Conservation (phyloP, 2,329 filamentous ascomycete species). For the Aureobasidium musti region DNA sequence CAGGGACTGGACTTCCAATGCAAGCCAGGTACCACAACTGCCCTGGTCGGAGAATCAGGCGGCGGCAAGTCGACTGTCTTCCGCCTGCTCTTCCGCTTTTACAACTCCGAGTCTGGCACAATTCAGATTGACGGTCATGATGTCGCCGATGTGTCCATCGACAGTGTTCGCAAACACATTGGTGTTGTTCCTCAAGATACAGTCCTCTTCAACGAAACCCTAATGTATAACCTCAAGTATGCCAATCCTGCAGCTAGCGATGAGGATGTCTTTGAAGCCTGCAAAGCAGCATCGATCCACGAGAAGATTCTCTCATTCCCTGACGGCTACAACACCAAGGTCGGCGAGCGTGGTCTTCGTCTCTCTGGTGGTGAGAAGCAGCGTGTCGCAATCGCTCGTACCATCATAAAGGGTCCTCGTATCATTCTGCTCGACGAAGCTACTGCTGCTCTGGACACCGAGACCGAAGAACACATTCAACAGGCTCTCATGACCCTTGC, state of each 20-base stretch:
- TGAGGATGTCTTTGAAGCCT: conserved; percentile 79
- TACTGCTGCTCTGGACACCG: conserved; percentile 85
- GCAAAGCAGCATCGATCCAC: conserved; percentile 84
- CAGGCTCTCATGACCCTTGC: conserved; percentile 79
- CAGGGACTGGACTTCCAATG: conserved; percentile 84
- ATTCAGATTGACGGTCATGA: conserved; percentile 84
- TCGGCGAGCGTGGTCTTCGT: conserved; percentile 84
- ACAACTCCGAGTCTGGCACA: conserved; percentile 76
- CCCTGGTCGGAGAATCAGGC: conserved; percentile 93
- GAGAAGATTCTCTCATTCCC: conserved; percentile 89
- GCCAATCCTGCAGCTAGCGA: conserved; percentile 79
- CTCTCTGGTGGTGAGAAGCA: conserved; percentile 92
- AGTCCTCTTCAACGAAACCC: conserved; percentile 86
- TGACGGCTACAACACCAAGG: conserved; percentile 84
- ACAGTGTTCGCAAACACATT: conserved; percentile 87
- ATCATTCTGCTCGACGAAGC: conserved; percentile 94
- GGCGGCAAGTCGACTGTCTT: conserved; percentile 97
- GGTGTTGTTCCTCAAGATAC: conserved; percentile 97
- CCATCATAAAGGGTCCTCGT: conserved; percentile 85
- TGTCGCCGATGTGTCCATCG: conserved; percentile 83
- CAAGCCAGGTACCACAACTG: conserved; percentile 86
- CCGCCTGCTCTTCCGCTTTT: conserved; percentile 93
- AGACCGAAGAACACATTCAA: conserved; percentile 92
- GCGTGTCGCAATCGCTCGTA: conserved; percentile 87
- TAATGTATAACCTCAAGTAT: conserved; percentile 95